Evolutionary conservation across 129 eudicot species (phyloP), one percentile per base, ranked within the genome.

Genomic region (Escallonia rubra): DNA sequence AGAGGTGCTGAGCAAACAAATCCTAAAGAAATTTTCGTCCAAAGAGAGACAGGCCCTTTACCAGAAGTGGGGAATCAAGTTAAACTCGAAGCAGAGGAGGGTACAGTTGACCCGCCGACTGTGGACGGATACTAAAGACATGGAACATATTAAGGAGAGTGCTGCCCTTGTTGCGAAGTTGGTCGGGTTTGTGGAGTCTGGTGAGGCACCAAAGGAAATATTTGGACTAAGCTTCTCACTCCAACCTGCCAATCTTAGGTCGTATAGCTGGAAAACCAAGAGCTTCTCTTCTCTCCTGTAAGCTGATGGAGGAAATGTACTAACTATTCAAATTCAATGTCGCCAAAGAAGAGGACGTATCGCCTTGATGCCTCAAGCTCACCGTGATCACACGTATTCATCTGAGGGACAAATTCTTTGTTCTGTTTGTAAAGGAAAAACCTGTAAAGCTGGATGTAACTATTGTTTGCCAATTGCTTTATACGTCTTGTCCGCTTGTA

Each of bases 191-290:
- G 81, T 60, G 48, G 82, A 80, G 44, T 64, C 66, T 42, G 72
- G 74, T 14, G 61, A 70, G 53, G 80, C 80, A 38, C 85, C 86
- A 14, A 87, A 87, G 62, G 88, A 87, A 76, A 79, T 85, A 70
- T 83, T 88, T 70, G 95, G 95, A 61, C 78, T 87, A 5, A 91
- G 82, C 73, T 72, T 91, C 69, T 68, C 67, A 49, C 81, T 83
- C 3, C 67, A 68, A 45, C 70, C 76, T 4, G 12, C 62, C 5
- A 71, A 55, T 13, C 13, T 47, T 23, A 81, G 75, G 63, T 76
- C 86, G 64, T 83, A 67, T 23, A 79, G 72, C 69, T 83, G 86
- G 90, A 83, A 71, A 66, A 63, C 64, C 44, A 23, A 23, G 34
- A 69, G 64, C 74, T 64, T 78, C 52, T 73, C 87, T 52, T 72